Evolutionary conservation across 345 rosid genomes (phyloP).

Genomic region (Turnera subulata): DNA sequence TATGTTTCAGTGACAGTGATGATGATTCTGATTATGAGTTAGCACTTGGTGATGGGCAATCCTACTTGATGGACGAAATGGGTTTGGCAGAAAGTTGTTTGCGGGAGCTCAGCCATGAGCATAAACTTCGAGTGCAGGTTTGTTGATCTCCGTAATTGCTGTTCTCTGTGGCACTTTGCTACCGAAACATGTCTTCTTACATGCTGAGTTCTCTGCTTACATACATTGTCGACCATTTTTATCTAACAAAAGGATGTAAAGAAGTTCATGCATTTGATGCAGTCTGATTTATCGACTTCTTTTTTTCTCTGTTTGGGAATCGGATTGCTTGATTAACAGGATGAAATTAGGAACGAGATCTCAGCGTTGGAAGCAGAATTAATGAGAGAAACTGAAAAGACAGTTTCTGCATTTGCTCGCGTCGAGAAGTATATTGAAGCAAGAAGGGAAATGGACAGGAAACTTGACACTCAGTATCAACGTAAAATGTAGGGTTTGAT

Average conservation of each 20-base stretch:
- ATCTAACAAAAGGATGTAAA: neutral
- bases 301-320: neutral
- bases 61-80: conserved; percentile 46
- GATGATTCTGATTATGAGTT: conserved; percentile 58
- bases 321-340: conserved; percentile 59
- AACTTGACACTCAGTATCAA: conserved; percentile 75
- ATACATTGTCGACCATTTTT: neutral
- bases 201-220: neutral
- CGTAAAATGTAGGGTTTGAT: conserved; percentile 61
- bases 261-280: neutral
- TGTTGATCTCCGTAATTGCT: conserved; percentile 4
- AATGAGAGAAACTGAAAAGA: conserved; percentile 44
- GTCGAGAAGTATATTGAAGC: conserved; percentile 60
- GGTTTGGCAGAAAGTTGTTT: conserved; percentile 55
- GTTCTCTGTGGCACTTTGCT: neutral
- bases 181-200: neutral
- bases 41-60: conserved; percentile 33
- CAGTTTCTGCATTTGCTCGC: conserved; percentile 43
- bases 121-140: conserved; percentile 62
- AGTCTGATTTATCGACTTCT: neutral
- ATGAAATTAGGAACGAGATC: conserved; percentile 66
- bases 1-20: conserved; percentile 36
- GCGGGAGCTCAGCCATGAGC: conserved; percentile 49
- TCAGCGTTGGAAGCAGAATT: conserved; percentile 56
- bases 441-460: conserved; percentile 70